These are phyloP conservation scores for Cercospora sp. DNA, from an alignment of 2,329 filamentous ascomycete species.

Conservation along the genomic window DNA sequence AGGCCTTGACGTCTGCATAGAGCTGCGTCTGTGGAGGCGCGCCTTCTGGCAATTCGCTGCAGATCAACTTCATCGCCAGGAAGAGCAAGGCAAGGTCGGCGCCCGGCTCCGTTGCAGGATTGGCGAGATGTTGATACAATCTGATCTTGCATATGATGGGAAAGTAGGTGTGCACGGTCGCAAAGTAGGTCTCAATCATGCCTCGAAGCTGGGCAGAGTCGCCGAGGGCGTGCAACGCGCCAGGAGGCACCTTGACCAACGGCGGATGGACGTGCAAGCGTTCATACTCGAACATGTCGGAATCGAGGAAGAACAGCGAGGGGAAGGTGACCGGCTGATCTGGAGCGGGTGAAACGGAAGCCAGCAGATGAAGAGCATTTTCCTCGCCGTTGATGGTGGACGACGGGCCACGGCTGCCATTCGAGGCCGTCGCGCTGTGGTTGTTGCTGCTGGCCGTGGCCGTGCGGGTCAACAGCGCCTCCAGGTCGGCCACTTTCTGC, in stretches of 20 bases:
- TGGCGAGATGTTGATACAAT: conserved; percentile 38
- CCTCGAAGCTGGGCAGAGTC: conserved; percentile 42
- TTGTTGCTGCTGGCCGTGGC: too few species aligned
- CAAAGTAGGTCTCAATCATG: conserved; percentile 47
- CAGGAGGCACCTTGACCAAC: conserved; percentile 43
- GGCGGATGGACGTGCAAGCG: conserved; percentile 44
- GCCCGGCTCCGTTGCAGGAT: not conserved
- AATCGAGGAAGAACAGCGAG: too few species aligned
- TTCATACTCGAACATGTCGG: too few species aligned
- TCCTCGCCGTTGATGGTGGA: too few species aligned
- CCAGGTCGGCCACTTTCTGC: too few species aligned
- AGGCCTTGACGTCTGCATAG: not conserved
- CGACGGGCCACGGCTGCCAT: too few species aligned
- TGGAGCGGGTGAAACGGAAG: too few species aligned
- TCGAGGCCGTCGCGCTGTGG: too few species aligned
- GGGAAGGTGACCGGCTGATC: too few species aligned
- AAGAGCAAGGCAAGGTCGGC: not conserved
- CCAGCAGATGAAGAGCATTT: too few species aligned
- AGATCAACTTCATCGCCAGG: not conserved
- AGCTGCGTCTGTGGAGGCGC: not conserved
- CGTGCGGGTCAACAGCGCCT: too few species aligned
- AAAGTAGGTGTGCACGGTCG: conserved; percentile 46
- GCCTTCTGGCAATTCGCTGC: not conserved
- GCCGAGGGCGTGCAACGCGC: conserved; percentile 41
- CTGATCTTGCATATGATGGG: conserved; percentile 52